phyloP scores from a whole-genome alignment of 768 basidiomycete species.

The Cystofilobasidium ferigula region DNA sequence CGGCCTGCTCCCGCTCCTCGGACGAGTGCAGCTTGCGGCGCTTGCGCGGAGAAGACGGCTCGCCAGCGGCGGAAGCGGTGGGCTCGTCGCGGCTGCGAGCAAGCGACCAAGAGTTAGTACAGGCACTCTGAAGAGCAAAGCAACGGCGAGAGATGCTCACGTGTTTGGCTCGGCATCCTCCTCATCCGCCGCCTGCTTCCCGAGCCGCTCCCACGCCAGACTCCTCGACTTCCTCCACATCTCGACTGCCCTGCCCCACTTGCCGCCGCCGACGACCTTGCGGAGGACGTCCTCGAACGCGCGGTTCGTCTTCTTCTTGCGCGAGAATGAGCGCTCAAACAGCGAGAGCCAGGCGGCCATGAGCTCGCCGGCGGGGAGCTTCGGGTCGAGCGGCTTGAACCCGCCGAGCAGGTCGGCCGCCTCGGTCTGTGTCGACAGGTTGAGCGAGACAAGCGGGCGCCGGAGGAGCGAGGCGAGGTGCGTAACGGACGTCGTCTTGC shows the following conservation, averaged over 20 bases:
- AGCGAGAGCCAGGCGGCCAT: slow-evolving; percentile 42
- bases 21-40: slow-evolving; percentile 15
- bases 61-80: slow-evolving; percentile 6
- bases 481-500: slow-evolving; percentile 86
- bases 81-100: not conserved
- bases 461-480: slow-evolving; percentile 70
- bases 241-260: slow-evolving; percentile 43
- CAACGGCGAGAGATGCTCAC: slow-evolving; percentile 6
- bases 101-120: not conserved
- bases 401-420: slow-evolving; percentile 87
- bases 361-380: slow-evolving; percentile 58
- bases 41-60: slow-evolving; percentile 16
- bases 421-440: slow-evolving; percentile 92
- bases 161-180: slow-evolving; percentile 4
- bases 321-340: slow-evolving; percentile 22
- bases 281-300: slow-evolving; percentile 21
- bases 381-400: slow-evolving; percentile 87
- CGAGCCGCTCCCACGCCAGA: slow-evolving; percentile 32
- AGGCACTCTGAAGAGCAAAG: not conserved
- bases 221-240: slow-evolving; percentile 54
- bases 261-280: slow-evolving; percentile 21
- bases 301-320: slow-evolving; percentile 22
- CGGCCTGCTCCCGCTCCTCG: slow-evolving; percentile 13
- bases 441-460: slow-evolving; percentile 71
- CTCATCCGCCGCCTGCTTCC: slow-evolving; percentile 12